Evolutionary conservation across 192 early-diverging fungal genomes (phyloP).

Genomic region (Linnemannia hyalina): DNA sequence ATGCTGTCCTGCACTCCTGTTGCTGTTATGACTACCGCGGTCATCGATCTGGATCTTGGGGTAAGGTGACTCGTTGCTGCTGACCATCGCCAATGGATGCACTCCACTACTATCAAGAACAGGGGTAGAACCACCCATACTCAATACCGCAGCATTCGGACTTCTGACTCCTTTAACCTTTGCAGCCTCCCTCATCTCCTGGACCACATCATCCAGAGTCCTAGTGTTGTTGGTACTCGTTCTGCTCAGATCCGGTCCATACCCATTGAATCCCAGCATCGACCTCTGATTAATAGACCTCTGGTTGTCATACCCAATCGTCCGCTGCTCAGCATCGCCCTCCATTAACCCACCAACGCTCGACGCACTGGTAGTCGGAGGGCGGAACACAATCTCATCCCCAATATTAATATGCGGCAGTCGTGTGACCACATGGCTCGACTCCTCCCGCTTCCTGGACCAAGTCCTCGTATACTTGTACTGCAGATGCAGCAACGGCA

Average conservation of each 20-base stretch:
- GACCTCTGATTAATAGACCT: conserved; percentile 23
- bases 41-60: background rate
- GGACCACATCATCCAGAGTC: conserved; percentile 40
- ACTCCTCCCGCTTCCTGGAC: conserved; percentile 50
- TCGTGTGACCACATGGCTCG: conserved; percentile 36
- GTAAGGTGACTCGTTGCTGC: background rate
- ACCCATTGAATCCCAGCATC: conserved; percentile 13
- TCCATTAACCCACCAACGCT: conserved; percentile 17
- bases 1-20: background rate
- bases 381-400: conserved; percentile 44
- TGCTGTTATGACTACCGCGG: background rate
- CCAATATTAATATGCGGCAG: conserved; percentile 56
- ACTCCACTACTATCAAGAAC: background rate
- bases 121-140: background rate
- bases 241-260: conserved; percentile 27
- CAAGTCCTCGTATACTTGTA: conserved; percentile 56
- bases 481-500: conserved; percentile 62
- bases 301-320: conserved; percentile 18
- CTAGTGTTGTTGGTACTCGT: conserved; percentile 27
- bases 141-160: background rate
- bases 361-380: conserved; percentile 25
- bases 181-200: conserved; percentile 49
- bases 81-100: background rate
- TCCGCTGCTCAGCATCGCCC: background rate
- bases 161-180: conserved; percentile 13